Conservation (phyloP, 352 stramenopile genomes). For the Elongisporangium senticosum region DNA sequence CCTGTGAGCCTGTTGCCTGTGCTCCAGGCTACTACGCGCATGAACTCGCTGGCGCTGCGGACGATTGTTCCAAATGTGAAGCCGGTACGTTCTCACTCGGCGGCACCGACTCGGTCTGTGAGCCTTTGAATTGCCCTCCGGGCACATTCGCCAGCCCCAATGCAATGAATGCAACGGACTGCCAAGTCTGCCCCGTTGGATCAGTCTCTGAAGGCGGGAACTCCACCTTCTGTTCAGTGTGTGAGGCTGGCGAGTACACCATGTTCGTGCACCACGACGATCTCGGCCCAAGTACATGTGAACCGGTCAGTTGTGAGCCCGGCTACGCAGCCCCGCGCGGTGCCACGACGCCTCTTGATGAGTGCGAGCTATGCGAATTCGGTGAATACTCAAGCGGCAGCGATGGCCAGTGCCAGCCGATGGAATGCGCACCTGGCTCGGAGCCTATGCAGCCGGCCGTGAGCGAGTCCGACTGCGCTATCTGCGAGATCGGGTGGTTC, state of each 20-base stretch:
- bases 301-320: slow-evolving; percentile 10
- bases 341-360: slow-evolving; percentile 11
- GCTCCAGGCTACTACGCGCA: slow-evolving; percentile 18
- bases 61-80: slow-evolving; percentile 29
- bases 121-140: slow-evolving; percentile 13
- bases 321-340: slow-evolving; percentile 14
- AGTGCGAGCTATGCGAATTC: slow-evolving; percentile 22
- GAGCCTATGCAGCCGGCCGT: slow-evolving; percentile 17
- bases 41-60: slow-evolving; percentile 14
- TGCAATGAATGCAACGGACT: slow-evolving; percentile 23
- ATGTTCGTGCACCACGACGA: slow-evolving; percentile 10
- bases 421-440: slow-evolving; percentile 22
- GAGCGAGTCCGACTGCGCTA: slow-evolving; percentile 18
- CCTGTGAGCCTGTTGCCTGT: slow-evolving; percentile 22
- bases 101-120: slow-evolving; percentile 18
- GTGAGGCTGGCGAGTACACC: slow-evolving; percentile 19
- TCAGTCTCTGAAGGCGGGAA: slow-evolving; percentile 24
- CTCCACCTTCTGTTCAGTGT: slow-evolving; percentile 14
- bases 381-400: slow-evolving; percentile 22
- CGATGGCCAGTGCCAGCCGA: slow-evolving; percentile 23
- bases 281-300: slow-evolving; percentile 20
- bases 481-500: slow-evolving; percentile 28
- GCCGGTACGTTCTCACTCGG: slow-evolving; percentile 30
- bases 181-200: slow-evolving; percentile 19
- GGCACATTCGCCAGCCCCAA: slow-evolving; percentile 25